Evolutionary conservation across 768 basidiomycete genomes (phyloP), one percentile per base, ranked within the genome.

Genomic region (Podaxis pistillaris): DNA sequence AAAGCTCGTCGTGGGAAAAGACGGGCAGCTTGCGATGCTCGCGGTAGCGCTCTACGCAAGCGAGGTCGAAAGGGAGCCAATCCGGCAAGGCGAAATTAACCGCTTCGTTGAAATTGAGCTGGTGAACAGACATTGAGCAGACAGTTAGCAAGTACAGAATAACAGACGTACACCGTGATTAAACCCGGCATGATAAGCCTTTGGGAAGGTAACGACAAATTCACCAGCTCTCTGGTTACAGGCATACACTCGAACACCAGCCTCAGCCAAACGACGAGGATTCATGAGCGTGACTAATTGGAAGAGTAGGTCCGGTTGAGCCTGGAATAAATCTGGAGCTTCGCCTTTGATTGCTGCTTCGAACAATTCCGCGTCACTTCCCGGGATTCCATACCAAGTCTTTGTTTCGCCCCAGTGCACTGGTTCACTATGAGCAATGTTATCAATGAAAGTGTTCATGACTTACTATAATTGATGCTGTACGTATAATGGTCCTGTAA

Each of bases 361-460:
- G 70, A 99, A 98, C 73, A 93, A 93, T 67, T 93, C 93, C 28
- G 96, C 95, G 68, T 97, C 93, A 55, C 87, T 86, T n/a, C 92
- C 96, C 6, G 97, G 96, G 47, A 98, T 91, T 55, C 96, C 96
- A 75, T 99, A 99, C 97, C 97, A 99, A 0, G 96, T 99, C 81
- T 99, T 99, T 37, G 96, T 96, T 73, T 97, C 96, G 30, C 97
- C 97, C 93, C 94, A 98, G 73, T 98, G 95, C 91, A 96, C 94
- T 96, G 66, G 33, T 66, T 63, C 46, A 65, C 58, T 58, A 63
- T 66, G 65, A 66, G 40, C 63, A 70, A 65, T 17, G 63, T 65
- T 53, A 55, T 50, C 66, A 61, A 69, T n/a, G 37, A 2, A 56
- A 50, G 36, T 59, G 56, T 63, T 66, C 38, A 47, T 55, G 65